Conservation (phyloP, 2,329 filamentous ascomycete genomes). For the Aureobasidium sp. region DNA sequence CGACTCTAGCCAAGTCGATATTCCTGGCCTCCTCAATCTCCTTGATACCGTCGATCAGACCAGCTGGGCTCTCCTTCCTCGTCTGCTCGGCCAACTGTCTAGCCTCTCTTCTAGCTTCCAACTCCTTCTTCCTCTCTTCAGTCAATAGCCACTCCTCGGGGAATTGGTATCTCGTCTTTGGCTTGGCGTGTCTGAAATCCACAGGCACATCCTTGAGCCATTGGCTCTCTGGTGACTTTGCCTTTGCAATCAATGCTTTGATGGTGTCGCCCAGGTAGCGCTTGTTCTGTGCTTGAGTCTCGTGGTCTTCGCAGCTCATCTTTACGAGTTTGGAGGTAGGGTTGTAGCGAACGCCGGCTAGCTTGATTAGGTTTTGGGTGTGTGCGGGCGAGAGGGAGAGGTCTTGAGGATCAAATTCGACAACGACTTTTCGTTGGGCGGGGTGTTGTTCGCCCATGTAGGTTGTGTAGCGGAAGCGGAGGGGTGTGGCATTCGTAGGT, state of each 20-base stretch:
- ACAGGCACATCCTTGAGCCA: slow-evolving; percentile 84
- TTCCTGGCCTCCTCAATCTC: slow-evolving; percentile 19
- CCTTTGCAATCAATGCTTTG: slow-evolving; percentile 63
- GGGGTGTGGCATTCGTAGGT: slow-evolving; percentile 59
- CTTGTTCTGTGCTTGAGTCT: slow-evolving; percentile 92
- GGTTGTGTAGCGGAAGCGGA: slow-evolving; percentile 93
- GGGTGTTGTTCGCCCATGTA: slow-evolving; percentile 95
- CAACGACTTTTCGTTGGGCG: slow-evolving; percentile 85
- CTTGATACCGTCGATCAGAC: slow-evolving; percentile 17
- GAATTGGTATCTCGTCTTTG: slow-evolving; percentile 62
- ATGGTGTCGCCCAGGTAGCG: slow-evolving; percentile 80
- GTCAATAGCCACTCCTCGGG: slow-evolving; percentile 80
- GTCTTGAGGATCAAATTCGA: slow-evolving; percentile 76
- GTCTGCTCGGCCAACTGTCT: slow-evolving; percentile 48
- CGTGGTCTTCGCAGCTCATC: slow-evolving; percentile 79
- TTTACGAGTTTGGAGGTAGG: slow-evolving; percentile 72
- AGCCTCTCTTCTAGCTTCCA: slow-evolving; percentile 55
- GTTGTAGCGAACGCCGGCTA: slow-evolving; percentile 81
- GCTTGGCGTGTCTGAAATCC: slow-evolving; percentile 76
- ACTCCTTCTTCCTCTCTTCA: slow-evolving; percentile 55
- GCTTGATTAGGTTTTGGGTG: slow-evolving; percentile 75
- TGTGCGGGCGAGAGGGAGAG: slow-evolving; percentile 63
- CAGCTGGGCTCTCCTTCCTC: slow-evolving; percentile 35
- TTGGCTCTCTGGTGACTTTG: slow-evolving; percentile 64
- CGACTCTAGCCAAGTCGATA: slow-evolving; percentile 21